Base-by-base conservation (phyloP, 139 green algal species). In the Tetradesmus obliquus region DNA sequence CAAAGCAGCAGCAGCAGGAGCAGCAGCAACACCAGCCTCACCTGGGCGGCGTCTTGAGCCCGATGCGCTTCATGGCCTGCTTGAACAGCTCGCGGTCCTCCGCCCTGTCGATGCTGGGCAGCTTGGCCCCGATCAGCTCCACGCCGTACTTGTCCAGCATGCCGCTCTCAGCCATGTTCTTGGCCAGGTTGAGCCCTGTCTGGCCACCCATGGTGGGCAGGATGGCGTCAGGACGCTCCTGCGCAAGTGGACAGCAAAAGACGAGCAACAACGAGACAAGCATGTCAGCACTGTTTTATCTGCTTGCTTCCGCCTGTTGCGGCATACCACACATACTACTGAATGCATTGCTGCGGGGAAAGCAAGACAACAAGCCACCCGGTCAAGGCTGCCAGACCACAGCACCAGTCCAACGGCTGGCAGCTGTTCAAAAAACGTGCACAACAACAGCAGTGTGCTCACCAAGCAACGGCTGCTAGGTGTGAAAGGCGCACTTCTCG, bases 151-250 rank as follows among this genome's bases (percentile, higher is more conserved):
- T 98, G 87, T 98, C 95, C 87, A 99, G 94, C 62, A 98, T 96
- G 91, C 97, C 86, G n/a, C 88, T 91, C 97, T 99, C 98, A 3
- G 97, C 96, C 72, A 99, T 95, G 3, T 92, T 95, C 94, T 99
- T 99, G 53, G 98, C 98, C 55, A 99, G 93, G 95, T 99, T 99
- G 32, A 99, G 96, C 4, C 95, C 97, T 3, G 98, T 99, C 93
- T 99, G 98, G 58, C 98, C 98, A 32, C 98, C 98, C 98, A 99
- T 99, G 62, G 98, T 99, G 55, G 98, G 98, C 93, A 99, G 95
- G 87, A 99, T 97, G 13, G 98, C 98, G 92, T 99, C 98, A 53
- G 98, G 98, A 8, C 95, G 93, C 94, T 99, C 98, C 96, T 98
- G 94, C 89, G 60, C 32, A 45, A 45, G 32, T 45, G 32, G 32